phyloP scores from a whole-genome alignment of 495 filamentous ascomycete genomes.

The Extremus antarcticus region DNA sequence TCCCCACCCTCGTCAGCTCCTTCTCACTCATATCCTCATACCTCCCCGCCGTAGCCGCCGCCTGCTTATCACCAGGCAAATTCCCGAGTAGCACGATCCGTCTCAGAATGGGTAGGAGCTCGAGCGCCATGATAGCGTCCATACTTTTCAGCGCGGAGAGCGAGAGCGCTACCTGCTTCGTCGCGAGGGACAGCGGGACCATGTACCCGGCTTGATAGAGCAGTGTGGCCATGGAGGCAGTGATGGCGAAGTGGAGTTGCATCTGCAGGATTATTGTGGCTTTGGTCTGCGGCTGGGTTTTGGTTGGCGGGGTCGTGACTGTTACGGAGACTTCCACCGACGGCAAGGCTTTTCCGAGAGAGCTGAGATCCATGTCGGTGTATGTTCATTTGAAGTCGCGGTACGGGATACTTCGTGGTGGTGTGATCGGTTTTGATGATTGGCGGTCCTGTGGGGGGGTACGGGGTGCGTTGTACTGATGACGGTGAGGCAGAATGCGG shows the following conservation, averaged over 20 bases:
- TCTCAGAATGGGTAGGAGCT: neutral
- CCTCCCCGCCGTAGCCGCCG: neutral
- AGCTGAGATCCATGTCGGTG: no score
- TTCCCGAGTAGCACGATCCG: neutral
- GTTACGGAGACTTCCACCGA: no score
- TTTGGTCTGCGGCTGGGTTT: no score
- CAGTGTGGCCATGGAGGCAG: neutral
- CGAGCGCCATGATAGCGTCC: neutral
- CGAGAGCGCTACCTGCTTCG: neutral
- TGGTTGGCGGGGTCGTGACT: neutral
- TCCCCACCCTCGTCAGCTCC: neutral
- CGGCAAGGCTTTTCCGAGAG: no score
- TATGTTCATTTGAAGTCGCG: no score
- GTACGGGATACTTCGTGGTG: no score
- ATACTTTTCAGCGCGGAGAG: neutral
- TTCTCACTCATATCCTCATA: neutral
- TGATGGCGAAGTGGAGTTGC: neutral
- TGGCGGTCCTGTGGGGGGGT: no score
- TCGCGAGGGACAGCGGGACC: neutral
- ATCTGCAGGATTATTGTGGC: no score
- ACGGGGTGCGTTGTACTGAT: no score
- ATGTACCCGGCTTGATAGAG: neutral
- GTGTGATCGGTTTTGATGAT: no score
- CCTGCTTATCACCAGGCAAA: neutral
- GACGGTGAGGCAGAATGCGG: no score